Evolutionary conservation across 31 red algal species (phyloP).

Genomic region (Asparagopsis taxiformis): DNA sequence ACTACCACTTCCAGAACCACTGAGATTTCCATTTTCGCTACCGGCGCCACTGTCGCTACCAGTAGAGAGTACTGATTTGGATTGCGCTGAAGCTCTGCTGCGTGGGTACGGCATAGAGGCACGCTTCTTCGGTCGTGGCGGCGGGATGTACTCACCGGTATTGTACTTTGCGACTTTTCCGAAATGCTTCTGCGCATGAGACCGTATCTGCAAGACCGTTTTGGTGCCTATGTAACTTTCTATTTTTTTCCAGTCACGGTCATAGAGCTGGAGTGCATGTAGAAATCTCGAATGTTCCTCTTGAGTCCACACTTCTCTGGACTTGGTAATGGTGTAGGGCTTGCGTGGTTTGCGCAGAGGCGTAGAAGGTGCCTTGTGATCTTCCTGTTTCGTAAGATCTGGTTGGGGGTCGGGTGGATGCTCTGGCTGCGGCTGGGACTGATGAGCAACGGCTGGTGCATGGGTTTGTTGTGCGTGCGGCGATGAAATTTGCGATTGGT

Average conservation of each 20-base stretch:
- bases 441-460: neutral
- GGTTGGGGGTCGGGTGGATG: neutral
- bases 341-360: constrained; percentile 75
- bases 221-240: constrained; percentile 91
- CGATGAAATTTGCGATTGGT: neutral
- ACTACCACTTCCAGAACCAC: constrained; percentile 13
- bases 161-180: constrained; percentile 90
- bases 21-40: constrained; percentile 20
- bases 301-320: constrained; percentile 87
- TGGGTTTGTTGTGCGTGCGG: neutral
- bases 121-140: constrained; percentile 83
- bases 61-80: neutral
- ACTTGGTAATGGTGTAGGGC: constrained; percentile 90
- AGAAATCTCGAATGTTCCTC: constrained; percentile 94
- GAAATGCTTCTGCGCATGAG: constrained; percentile 97
- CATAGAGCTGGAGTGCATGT: constrained; percentile 83
- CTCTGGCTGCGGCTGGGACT: neutral
- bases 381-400: neutral
- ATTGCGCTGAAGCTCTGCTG: constrained; percentile 13
- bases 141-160: constrained; percentile 98
- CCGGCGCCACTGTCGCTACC: constrained; percentile 23
- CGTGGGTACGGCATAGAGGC: constrained; percentile 57
- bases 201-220: constrained; percentile 95
- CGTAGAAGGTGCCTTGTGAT: neutral
- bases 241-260: constrained; percentile 95